Evolutionary conservation across 2,329 filamentous ascomycete species (phyloP).

Genomic region (Pezicula neosporulosa): DNA sequence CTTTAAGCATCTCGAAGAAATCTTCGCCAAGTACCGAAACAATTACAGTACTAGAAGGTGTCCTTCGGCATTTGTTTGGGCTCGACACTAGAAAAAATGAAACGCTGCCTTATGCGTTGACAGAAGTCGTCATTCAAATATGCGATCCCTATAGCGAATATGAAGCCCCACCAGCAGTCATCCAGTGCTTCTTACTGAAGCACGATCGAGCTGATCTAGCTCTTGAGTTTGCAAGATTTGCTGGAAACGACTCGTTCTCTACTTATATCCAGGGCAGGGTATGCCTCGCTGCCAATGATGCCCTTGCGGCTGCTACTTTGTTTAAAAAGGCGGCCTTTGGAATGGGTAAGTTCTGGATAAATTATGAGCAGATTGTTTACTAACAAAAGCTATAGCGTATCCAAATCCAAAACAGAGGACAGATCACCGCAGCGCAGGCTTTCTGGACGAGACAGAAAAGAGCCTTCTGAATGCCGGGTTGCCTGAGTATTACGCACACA

Average conservation of each 20-base stretch:
- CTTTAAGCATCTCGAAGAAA: conserved; percentile 34
- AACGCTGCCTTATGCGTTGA: conserved; percentile 56
- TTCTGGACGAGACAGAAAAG: conserved; percentile 76
- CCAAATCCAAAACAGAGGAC: conserved; percentile 15
- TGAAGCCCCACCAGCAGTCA: conserved; percentile 55
- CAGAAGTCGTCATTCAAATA: conserved; percentile 62
- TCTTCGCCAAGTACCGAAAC: conserved; percentile 41
- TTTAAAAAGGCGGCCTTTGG: conserved; percentile 83
- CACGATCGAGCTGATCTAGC: conserved; percentile 58
- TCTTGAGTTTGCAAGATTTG: conserved; percentile 52
- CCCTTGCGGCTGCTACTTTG: conserved; percentile 65
- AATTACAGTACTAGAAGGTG: conserved; percentile 57
- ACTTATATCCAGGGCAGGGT: conserved; percentile 85
- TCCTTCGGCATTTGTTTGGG: conserved; percentile 60
- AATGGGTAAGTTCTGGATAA: conserved; percentile 60
- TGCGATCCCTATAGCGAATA: conserved; percentile 65
- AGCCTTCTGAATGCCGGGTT: conserved; percentile 67
- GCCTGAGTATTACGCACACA: conserved; percentile 81
- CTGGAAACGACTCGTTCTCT: conserved; percentile 56
- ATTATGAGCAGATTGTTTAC: not conserved
- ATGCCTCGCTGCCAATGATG: conserved; percentile 69
- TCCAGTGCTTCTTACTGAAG: conserved; percentile 60
- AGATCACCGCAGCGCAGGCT: conserved; percentile 55
- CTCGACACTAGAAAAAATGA: conserved; percentile 48
- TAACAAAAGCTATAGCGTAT: conserved; percentile 19